These are phyloP conservation scores for Begonia masoniana DNA, from an alignment of 306 rosid genomes.

Conservation along the genomic window DNA sequence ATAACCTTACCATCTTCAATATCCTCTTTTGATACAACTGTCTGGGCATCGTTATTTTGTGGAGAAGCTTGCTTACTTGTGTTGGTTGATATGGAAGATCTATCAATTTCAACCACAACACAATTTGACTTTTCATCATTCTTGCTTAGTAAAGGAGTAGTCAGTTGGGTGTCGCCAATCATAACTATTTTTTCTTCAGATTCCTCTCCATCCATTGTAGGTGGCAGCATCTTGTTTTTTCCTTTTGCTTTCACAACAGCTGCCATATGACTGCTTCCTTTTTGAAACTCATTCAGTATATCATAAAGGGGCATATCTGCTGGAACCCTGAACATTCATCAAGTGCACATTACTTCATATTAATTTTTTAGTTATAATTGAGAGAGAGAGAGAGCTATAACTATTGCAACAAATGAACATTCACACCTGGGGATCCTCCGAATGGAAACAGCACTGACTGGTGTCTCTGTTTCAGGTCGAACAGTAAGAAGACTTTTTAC, in stretches of 20 bases:
- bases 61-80: slow-evolving; percentile 19
- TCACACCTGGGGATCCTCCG: slow-evolving; percentile 86
- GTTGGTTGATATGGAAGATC: slow-evolving; percentile 27
- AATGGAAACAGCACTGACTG: slow-evolving; percentile 86
- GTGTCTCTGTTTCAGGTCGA: slow-evolving; percentile 96
- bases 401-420: background rate
- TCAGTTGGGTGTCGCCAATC: slow-evolving; percentile 33
- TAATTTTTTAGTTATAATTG: too few species aligned
- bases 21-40: slow-evolving; percentile 36
- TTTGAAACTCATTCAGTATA: slow-evolving; percentile 92
- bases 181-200: slow-evolving; percentile 20
- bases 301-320: slow-evolving; percentile 97
- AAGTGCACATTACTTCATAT: background rate
- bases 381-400: background rate
- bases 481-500: slow-evolving; percentile 93
- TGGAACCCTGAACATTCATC: slow-evolving; percentile 57
- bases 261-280: slow-evolving; percentile 99
- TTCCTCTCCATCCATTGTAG: slow-evolving; percentile 36
- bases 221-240: slow-evolving; percentile 31
- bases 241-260: slow-evolving; percentile 74
- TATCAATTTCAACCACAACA: slow-evolving; percentile 59
- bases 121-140: slow-evolving; percentile 24
- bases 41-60: slow-evolving; percentile 22
- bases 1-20: slow-evolving; percentile 86
- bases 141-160: slow-evolving; percentile 57